Percentiles rank a stretch among this genome's conserved stretches.
These are phyloP conservation scores for Botryosphaeria dothidea DNA, from an alignment of 2,329 filamentous ascomycete species.

Conservation along the genomic window DNA sequence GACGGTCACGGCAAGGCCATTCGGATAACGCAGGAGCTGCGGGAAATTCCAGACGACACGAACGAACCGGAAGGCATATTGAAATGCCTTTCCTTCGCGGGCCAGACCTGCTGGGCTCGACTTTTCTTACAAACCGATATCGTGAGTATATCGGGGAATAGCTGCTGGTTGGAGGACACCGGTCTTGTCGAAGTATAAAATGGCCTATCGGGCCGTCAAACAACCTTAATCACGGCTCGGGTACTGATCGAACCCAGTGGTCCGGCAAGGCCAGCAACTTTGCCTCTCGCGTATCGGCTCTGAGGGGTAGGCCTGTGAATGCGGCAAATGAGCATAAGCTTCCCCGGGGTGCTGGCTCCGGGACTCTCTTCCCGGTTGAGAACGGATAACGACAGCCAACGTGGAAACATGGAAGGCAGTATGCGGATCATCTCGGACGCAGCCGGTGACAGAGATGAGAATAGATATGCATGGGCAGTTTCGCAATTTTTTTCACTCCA, in stretches of 20 bases:
- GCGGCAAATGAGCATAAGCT: background rate
- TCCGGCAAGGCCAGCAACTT: background rate
- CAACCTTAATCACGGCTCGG: background rate
- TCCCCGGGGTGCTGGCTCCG: background rate
- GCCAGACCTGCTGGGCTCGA: background rate
- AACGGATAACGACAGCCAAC: too few species aligned
- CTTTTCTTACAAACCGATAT: background rate
- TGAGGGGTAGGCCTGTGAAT: too few species aligned
- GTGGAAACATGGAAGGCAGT: too few species aligned
- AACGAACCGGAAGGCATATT: background rate
- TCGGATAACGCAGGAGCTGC: background rate
- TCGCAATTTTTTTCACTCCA: too few species aligned
- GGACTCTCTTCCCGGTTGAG: too few species aligned
- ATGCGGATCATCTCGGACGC: too few species aligned
- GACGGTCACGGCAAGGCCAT: background rate
- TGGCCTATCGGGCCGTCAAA: background rate
- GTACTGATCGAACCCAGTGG: background rate
- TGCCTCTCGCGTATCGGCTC: background rate
- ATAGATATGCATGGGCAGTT: too few species aligned
- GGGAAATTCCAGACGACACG: background rate
- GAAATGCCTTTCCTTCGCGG: background rate
- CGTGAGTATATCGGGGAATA: background rate
- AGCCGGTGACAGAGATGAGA: too few species aligned
- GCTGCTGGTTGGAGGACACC: background rate
- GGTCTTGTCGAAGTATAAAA: background rate